phyloP scores from a whole-genome alignment of 805 yeast genomes.

The Starmerella potacharoeniae region DNA sequence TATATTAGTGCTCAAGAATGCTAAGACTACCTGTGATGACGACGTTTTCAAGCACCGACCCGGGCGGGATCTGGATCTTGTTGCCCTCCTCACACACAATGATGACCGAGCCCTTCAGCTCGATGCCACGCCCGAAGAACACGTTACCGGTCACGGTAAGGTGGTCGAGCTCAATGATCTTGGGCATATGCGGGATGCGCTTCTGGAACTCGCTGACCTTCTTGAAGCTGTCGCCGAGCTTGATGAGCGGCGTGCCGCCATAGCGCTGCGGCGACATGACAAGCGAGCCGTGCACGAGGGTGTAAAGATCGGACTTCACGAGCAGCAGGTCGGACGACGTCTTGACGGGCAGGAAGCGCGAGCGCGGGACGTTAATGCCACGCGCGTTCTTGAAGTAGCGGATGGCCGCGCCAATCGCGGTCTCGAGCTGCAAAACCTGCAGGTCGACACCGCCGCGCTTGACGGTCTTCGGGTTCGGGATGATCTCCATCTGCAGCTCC shows the following conservation, averaged over 20 bases:
- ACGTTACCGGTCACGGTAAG: conserved; percentile 97
- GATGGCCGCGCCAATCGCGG: conserved; percentile 98
- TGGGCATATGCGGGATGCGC: conserved; percentile 91
- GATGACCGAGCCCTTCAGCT: conserved; percentile 92
- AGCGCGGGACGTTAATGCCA: conserved; percentile 97
- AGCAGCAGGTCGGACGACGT: conserved; percentile 89
- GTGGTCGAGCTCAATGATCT: conserved; percentile 91
- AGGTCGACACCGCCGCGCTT: conserved; percentile 64
- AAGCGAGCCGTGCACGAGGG: conserved; percentile 82
- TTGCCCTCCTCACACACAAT: conserved; percentile 96
- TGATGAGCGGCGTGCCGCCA: conserved; percentile 87
- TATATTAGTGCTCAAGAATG: conserved; percentile 67
- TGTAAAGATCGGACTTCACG: conserved; percentile 90
- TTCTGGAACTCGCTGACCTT: conserved; percentile 84
- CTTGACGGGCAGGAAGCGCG: conserved; percentile 95
- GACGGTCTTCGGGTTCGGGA: conserved; percentile 85
- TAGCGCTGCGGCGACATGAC: conserved; percentile 74
- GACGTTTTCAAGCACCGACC: conserved; percentile 86
- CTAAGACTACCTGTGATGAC: conserved; percentile 95
- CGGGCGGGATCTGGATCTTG: conserved; percentile 94
- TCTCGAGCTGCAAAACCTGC: conserved; percentile 87
- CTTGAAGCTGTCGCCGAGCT: conserved; percentile 92
- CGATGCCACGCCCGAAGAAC: conserved; percentile 74
- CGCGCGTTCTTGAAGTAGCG: conserved; percentile 90
- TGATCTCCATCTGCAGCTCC: conserved; percentile 80